phyloP scores from a whole-genome alignment of 306 rosid genomes.

The Carpinus viminea region DNA sequence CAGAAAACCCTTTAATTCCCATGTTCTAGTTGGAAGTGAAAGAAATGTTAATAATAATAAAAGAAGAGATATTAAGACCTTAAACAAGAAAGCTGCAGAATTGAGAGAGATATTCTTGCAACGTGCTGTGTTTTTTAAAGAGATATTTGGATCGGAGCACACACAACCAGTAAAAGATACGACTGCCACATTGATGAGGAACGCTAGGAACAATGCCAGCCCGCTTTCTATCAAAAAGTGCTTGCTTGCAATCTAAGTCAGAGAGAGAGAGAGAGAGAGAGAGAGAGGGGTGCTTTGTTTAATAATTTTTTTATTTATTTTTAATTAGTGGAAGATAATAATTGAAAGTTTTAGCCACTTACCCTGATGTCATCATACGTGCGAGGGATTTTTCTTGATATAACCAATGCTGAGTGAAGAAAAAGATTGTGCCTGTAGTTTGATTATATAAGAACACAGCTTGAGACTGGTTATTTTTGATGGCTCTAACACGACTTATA shows the following conservation, averaged over 20 bases:
- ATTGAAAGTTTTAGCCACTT: background rate
- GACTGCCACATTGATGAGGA: conserved; percentile 17
- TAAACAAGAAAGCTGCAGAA: conserved; percentile 16
- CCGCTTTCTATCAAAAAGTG: conserved; percentile 20
- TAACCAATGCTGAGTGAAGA: conserved; percentile 22
- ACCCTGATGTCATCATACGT: conserved; percentile 12
- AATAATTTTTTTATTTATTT: background rate
- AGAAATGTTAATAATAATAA: background rate
- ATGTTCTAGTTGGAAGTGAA: background rate
- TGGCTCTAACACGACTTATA: too few species aligned
- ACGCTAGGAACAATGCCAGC: conserved; percentile 2
- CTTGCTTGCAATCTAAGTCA: conserved; percentile 14
- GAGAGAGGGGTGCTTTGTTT: background rate
- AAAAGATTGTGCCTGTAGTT: conserved; percentile 28
- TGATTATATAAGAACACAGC: too few species aligned
- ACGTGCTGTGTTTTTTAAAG: background rate
- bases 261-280: background rate
- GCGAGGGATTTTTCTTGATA: conserved; percentile 18
- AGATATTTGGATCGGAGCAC: conserved; percentile 13
- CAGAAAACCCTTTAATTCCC: background rate
- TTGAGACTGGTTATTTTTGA: too few species aligned
- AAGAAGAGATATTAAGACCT: background rate
- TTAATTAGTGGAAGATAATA: background rate
- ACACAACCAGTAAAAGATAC: conserved; percentile 8
- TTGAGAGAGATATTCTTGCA: conserved; percentile 20